These are phyloP conservation scores for Cercospora sesami DNA, from an alignment of 2,329 filamentous ascomycete species.

Conservation along the genomic window DNA sequence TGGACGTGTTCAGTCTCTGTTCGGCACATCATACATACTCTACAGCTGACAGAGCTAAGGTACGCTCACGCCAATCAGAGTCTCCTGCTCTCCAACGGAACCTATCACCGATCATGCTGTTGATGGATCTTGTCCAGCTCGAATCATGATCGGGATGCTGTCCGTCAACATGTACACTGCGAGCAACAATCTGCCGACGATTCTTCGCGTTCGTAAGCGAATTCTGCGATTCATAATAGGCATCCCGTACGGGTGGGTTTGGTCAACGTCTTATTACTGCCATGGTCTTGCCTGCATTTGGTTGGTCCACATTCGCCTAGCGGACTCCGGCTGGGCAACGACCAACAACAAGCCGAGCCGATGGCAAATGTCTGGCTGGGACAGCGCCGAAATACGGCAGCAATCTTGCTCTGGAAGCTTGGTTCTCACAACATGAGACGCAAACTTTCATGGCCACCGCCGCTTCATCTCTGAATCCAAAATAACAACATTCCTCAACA, in stretches of 20 bases:
- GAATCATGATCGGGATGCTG: not conserved
- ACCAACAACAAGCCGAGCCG: conserved; percentile 14
- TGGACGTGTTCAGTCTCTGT: not conserved
- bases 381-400: not conserved
- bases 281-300: not conserved
- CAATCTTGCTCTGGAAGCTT: not conserved
- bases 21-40: not conserved
- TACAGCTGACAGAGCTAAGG: not conserved
- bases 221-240: not conserved
- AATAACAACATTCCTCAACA: conserved; percentile 1
- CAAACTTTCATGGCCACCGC: not conserved
- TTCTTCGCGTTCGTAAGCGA: not conserved
- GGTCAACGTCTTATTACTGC: conserved; percentile 3
- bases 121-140: not conserved
- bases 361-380: conserved; percentile 7
- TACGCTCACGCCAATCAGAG: conserved; percentile 3
- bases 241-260: conserved; percentile 2
- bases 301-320: conserved; percentile 9
- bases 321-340: conserved; percentile 10
- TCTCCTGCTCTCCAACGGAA: not conserved
- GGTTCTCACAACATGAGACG: not conserved
- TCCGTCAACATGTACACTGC: not conserved
- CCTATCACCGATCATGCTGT: not conserved
- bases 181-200: not conserved
- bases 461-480: not conserved